These are phyloP conservation scores for Trypanosoma avium DNA, from an alignment of 208 protist genomes.

Conservation along the genomic window DNA sequence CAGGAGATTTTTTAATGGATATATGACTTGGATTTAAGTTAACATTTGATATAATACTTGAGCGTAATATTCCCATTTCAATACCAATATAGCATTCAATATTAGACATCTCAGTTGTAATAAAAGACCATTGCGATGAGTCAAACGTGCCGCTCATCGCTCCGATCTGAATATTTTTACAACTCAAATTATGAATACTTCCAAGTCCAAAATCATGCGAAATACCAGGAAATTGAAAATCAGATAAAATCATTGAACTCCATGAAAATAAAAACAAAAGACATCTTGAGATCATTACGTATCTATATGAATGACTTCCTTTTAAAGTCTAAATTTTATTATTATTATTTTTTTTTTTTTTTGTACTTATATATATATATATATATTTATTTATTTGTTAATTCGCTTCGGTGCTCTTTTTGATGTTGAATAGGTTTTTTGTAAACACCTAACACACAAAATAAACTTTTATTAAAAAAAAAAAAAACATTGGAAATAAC, in stretches of 20 bases:
- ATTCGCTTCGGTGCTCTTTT: too few relatives aligned
- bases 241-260: slow-evolving; percentile 24
- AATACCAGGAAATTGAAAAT: slow-evolving; percentile 32
- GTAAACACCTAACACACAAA: neutral
- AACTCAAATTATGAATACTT: slow-evolving; percentile 42
- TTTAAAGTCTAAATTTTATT: too few relatives aligned
- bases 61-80: neutral
- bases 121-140: slow-evolving; percentile 4
- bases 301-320: neutral
- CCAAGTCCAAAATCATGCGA: slow-evolving; percentile 25
- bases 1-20: neutral
- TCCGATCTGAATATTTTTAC: slow-evolving; percentile 20
- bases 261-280: slow-evolving; percentile 5
- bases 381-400: too few relatives aligned
- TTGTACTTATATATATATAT: too few relatives aligned
- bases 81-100: slow-evolving; percentile 6
- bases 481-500: too few relatives aligned
- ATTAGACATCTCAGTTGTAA: neutral
- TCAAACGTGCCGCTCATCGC: slow-evolving; percentile 4
- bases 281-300: neutral
- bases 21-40: neutral
- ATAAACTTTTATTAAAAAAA: slow-evolving; percentile 1
- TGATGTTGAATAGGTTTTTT: too few relatives aligned
- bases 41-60: neutral
- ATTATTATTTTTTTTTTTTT: too few relatives aligned